These are phyloP conservation scores for Cladorrhinum sp. DNA, from an alignment of 2,329 filamentous ascomycete genomes.

Conservation along the genomic window DNA sequence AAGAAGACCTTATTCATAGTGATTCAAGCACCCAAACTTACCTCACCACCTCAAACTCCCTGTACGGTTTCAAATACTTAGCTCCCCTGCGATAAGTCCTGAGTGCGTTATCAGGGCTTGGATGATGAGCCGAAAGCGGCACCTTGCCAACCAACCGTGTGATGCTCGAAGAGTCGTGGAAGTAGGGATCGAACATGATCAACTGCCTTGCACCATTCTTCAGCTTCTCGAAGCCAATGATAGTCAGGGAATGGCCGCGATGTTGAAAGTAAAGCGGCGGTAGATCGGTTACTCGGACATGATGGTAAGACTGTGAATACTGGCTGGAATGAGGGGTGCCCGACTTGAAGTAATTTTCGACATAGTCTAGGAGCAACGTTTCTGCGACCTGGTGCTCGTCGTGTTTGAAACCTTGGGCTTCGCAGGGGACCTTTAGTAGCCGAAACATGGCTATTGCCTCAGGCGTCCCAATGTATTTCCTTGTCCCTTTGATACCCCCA, in stretches of 20 bases:
- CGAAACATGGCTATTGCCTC: conserved; percentile 81
- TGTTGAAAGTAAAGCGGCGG: conserved; percentile 92
- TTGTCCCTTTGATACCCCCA: conserved; percentile 79
- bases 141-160: conserved; percentile 51
- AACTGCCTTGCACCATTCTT: conserved; percentile 64
- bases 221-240: conserved; percentile 76
- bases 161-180: conserved; percentile 65
- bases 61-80: conserved; percentile 65
- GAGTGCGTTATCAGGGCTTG: conserved; percentile 54
- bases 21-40: conserved; percentile 39
- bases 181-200: conserved; percentile 86
- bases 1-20: too few relatives aligned
- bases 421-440: conserved; percentile 65
- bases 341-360: conserved; percentile 73
- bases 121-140: conserved; percentile 36
- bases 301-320: conserved; percentile 36
- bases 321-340: conserved; percentile 47
- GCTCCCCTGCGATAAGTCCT: conserved; percentile 70
- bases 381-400: conserved; percentile 46
- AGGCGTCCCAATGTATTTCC: conserved; percentile 93
- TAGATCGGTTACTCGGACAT: conserved; percentile 65
- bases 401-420: conserved; percentile 59
- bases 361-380: conserved; percentile 58
- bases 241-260: conserved; percentile 80
- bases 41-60: conserved; percentile 78